phyloP scores from a whole-genome alignment of 2,329 filamentous ascomycete species.

The Paraconiothyrium brasiliense region DNA sequence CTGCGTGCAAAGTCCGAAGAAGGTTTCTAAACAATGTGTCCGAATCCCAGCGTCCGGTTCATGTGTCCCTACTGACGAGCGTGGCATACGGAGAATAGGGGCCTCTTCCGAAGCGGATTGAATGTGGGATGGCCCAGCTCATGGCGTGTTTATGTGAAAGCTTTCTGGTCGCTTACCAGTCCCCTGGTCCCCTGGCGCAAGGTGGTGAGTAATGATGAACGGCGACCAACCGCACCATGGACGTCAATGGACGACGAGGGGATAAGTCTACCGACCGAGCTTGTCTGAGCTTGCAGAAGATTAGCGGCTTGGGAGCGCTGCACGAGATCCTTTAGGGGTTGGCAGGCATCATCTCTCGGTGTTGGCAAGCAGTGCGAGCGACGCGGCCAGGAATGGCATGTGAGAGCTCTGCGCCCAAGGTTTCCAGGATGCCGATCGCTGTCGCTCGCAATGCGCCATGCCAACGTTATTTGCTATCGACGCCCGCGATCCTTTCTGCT shows the following conservation, averaged over 20 bases:
- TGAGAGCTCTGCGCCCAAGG: background rate
- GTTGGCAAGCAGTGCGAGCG: conserved; percentile 3
- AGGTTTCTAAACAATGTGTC: background rate
- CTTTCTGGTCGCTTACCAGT: background rate
- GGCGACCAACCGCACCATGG: background rate
- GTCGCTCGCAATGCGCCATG: background rate
- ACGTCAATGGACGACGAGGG: background rate
- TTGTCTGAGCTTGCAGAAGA: conserved; percentile 11
- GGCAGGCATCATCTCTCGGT: background rate
- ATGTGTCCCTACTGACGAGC: background rate
- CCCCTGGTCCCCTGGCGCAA: no score
- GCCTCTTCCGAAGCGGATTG: background rate
- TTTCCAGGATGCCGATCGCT: background rate
- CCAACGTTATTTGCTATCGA: background rate
- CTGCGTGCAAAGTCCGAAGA: background rate
- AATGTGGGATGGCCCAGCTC: no score
- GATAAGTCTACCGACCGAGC: background rate
- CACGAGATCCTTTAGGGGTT: background rate
- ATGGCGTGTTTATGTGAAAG: conserved; percentile 6
- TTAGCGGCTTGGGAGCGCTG: conserved; percentile 7
- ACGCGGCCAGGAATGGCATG: conserved; percentile 3
- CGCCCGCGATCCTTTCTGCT: background rate
- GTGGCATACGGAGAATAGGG: background rate
- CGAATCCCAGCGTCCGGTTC: background rate
- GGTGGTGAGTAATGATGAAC: background rate